Percentiles rank a stretch among this genome's conserved stretches.
These are phyloP conservation scores for Nakazawaea pomicola DNA, from an alignment of 805 yeast species.

Conservation along the genomic window DNA sequence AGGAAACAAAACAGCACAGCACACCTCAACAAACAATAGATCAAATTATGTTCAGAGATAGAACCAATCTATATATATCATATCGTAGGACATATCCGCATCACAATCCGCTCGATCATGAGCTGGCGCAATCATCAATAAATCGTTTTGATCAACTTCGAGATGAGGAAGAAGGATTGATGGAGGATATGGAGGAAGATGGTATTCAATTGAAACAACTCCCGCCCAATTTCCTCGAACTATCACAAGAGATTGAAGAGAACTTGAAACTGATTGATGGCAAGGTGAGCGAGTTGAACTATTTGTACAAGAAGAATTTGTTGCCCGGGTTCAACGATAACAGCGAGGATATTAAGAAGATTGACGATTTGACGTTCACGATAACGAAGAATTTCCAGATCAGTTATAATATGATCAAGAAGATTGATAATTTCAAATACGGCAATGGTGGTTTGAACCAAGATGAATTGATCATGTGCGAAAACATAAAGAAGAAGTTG, in stretches of 20 bases:
- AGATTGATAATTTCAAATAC: slow-evolving; percentile 43
- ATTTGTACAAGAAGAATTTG: slow-evolving; percentile 73
- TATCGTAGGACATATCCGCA: slow-evolving; percentile 88
- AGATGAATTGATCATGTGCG: slow-evolving; percentile 60
- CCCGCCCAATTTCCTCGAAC: slow-evolving; percentile 77
- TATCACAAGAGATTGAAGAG: slow-evolving; percentile 67
- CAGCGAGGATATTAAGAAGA: slow-evolving; percentile 64
- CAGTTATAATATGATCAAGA: slow-evolving; percentile 72
- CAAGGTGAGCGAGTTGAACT: slow-evolving; percentile 56
- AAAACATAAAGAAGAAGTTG: slow-evolving; percentile 76
- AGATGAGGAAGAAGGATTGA: too few species aligned
- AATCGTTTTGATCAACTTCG: slow-evolving; percentile 31
- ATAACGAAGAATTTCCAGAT: slow-evolving; percentile 75
- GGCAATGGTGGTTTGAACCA: slow-evolving; percentile 19
- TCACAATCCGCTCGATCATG: slow-evolving; percentile 27
- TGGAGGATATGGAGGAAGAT: too few species aligned
- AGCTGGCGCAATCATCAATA: slow-evolving; percentile 4
- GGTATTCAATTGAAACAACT: slow-evolving; percentile 57
- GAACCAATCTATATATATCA: slow-evolving; percentile 88
- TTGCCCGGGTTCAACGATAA: slow-evolving; percentile 88
- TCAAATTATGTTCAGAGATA: slow-evolving; percentile 81
- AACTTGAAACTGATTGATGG: slow-evolving; percentile 46
- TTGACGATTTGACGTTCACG: slow-evolving; percentile 70
- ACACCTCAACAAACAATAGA: slow-evolving; percentile 13
- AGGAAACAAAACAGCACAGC: not conserved